Conservation (phyloP, 2,329 filamentous ascomycete genomes). For the Emmonsia crescens region DNA sequence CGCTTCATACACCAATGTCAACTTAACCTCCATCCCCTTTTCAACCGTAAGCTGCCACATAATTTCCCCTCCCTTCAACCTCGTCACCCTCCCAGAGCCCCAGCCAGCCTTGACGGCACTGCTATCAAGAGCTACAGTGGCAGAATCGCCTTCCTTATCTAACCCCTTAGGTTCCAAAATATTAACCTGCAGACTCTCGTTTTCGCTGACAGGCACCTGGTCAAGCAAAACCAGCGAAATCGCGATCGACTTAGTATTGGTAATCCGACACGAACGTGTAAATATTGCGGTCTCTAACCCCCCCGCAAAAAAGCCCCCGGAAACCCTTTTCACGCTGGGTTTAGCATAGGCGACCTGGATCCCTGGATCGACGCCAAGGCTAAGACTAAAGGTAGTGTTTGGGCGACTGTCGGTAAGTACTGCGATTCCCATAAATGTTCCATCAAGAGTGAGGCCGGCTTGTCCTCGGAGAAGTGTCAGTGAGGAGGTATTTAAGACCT, state of each 20-base stretch:
- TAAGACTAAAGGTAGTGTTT: conserved; percentile 21
- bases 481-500: conserved; percentile 27
- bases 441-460: conserved; percentile 21
- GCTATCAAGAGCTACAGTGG: conserved; percentile 8
- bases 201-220: conserved; percentile 25
- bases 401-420: conserved; percentile 19
- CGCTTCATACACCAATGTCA: conserved; percentile 53
- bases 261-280: conserved; percentile 21
- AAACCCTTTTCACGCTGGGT: conserved; percentile 19
- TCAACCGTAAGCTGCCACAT: conserved; percentile 49
- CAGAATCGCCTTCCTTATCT: conserved; percentile 18
- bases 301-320: conserved; percentile 22
- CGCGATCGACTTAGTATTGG: conserved; percentile 21
- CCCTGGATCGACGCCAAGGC: conserved; percentile 24
- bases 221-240: conserved; percentile 22
- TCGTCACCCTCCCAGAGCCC: conserved; percentile 44
- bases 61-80: conserved; percentile 49
- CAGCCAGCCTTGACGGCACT: conserved; percentile 25
- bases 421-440: conserved; percentile 21
- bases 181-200: conserved; percentile 21
- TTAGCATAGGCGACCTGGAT: conserved; percentile 23
- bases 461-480: conserved; percentile 21
- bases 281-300: conserved; percentile 21
- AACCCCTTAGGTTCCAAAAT: conserved; percentile 21
- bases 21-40: conserved; percentile 45